These are phyloP conservation scores for Amanita polypyramis DNA, from an alignment of 768 basidiomycete genomes.

Conservation along the genomic window DNA sequence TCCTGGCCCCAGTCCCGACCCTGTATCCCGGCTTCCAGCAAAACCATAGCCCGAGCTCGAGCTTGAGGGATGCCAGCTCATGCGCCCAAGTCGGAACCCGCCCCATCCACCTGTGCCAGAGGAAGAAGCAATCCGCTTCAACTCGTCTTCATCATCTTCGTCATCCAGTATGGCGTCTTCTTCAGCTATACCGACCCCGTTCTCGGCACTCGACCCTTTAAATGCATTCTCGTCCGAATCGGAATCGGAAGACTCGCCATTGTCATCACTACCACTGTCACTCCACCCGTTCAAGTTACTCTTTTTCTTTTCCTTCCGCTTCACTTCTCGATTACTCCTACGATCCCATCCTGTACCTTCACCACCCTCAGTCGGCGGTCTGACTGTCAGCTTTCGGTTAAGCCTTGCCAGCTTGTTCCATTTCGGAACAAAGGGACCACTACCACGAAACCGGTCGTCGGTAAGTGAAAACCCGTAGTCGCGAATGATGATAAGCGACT, in stretches of 20 bases:
- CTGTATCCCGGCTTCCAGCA: slow-evolving; percentile 15
- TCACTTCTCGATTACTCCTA: not conserved
- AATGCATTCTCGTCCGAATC: not conserved
- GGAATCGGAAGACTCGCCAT: not conserved
- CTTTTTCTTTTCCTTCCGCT: slow-evolving; percentile 11
- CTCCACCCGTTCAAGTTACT: slow-evolving; percentile 9
- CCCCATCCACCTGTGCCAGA: slow-evolving; percentile 15
- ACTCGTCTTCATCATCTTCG: not conserved
- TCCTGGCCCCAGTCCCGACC: not conserved
- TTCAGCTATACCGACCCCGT: slow-evolving; percentile 13
- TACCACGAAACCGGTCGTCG: slow-evolving; percentile 28
- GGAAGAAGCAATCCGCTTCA: slow-evolving; percentile 9
- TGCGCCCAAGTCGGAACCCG: slow-evolving; percentile 18
- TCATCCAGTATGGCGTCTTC: not conserved
- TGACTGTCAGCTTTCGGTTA: slow-evolving; percentile 18
- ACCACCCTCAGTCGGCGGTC: not conserved
- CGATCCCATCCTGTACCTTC: no score
- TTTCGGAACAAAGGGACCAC: slow-evolving; percentile 30
- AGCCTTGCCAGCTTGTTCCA: slow-evolving; percentile 25
- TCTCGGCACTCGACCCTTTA: slow-evolving; percentile 9
- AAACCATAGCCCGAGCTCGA: slow-evolving; percentile 5
- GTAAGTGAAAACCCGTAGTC: slow-evolving; percentile 28
- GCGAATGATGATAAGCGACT: slow-evolving; percentile 25
- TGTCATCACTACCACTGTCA: slow-evolving; percentile 8
- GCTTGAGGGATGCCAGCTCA: slow-evolving; percentile 15